Conservation (phyloP, 192 early-diverging fungal genomes). For the Rhizophagus sp. region DNA sequence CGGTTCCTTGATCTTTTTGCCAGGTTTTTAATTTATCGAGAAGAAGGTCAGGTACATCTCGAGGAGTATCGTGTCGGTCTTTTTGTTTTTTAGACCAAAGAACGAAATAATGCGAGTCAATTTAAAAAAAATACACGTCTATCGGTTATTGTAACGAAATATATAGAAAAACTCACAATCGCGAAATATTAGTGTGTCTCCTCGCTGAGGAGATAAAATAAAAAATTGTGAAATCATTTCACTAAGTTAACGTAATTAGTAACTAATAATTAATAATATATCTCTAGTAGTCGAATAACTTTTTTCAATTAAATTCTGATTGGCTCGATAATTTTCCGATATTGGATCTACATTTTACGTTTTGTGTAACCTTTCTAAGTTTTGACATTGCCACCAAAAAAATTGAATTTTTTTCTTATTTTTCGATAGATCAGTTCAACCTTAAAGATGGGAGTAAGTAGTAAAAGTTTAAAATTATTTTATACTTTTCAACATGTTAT, state of each 20-base stretch:
- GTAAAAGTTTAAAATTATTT: not conserved
- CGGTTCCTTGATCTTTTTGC: conserved; percentile 12
- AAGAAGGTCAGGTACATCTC: not conserved
- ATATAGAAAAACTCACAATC: conserved; percentile 2
- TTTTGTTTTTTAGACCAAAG: not conserved
- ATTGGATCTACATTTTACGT: not conserved
- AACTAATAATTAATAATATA: too few relatives aligned
- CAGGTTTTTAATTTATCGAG: conserved; percentile 11
- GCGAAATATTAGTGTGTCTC: conserved; percentile 20
- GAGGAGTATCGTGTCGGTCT: conserved; percentile 18
- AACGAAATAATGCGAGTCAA: too few relatives aligned
- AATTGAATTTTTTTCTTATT: not conserved
- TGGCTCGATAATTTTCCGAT: conserved; percentile 1
- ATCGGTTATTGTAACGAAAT: too few relatives aligned
- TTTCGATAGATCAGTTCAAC: not conserved
- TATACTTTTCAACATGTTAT: not conserved
- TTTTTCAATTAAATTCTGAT: not conserved
- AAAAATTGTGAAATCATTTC: conserved; percentile 29
- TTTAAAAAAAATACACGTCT: too few relatives aligned
- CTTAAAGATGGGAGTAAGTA: not conserved
- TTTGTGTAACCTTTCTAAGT: not conserved
- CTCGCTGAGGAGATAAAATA: conserved; percentile 25
- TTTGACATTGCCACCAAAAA: not conserved
- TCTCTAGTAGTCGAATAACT: too few relatives aligned
- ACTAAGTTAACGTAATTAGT: not conserved